Base-by-base conservation (phyloP, 352 stramenopile genomes). In the Phytophthora agathidicida region DNA sequence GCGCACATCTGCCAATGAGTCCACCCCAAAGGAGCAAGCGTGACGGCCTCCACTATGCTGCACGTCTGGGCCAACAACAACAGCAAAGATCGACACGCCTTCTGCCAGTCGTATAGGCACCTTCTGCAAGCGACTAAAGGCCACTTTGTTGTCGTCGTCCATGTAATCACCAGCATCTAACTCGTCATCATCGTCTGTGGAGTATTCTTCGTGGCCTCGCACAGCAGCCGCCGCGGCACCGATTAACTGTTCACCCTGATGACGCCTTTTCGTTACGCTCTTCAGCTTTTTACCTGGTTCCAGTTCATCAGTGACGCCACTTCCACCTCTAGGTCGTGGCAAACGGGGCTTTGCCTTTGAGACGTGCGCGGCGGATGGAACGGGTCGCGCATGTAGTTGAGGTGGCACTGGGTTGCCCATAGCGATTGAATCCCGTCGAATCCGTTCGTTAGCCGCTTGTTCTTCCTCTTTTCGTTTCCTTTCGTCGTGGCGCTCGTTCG, bases 71-170 rank as follows among this genome's bases (percentile, higher is more conserved):
- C 82, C 82, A 30, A 90, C 82, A 2, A 89, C 68, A 16, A 92
- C 73, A 16, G 78, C 85, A 56, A 86, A 92, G 16, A 90, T 84
- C 19, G 76, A 64, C n/a, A 85, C 82, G 32, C 86, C 60, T 32
- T 88, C 77, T 4, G 82, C 76, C 39, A 92, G 66, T 24, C 75
- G 76, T 27, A 92, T 74, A 4, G 82, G 82, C 24, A 92, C 78
- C 30, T 90, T 90, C 31, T 92, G 82, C 39, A 92, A 69, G 2
- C 76, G 82, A 39, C 77, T 92, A 37, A 92, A 92, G 5, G 76
- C 71, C 16, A 92, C 82, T 46, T 89, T 90, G 60, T 92, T 90
- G 54, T 92, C 82, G 44, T 87, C 80, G 24, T 92, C 77, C n/a
- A 89, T 50, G 9, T 27, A 55, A 22, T 72, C 54, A 11, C 67